These are phyloP conservation scores for Chimonanthus praecox DNA, from an alignment of 164 flowering plant genomes.

Conservation along the genomic window DNA sequence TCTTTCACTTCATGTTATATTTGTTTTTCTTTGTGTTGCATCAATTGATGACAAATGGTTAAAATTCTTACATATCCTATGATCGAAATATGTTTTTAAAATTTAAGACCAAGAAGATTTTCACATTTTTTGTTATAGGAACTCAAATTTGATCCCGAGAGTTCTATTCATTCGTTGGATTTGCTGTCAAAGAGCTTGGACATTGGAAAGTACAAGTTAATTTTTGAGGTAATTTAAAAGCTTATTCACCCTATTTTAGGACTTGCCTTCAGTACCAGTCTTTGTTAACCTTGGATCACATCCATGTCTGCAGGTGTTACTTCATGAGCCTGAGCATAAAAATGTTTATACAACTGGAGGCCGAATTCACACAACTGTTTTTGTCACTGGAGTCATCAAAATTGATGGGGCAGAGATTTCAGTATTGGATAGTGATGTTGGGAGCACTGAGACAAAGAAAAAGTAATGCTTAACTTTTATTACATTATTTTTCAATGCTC, in stretches of 20 bases:
- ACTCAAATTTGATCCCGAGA: conserved; percentile 55
- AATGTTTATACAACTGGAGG: conserved; percentile 69
- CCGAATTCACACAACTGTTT: conserved; percentile 42
- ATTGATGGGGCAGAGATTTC: conserved; percentile 63
- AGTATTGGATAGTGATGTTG: conserved; percentile 80
- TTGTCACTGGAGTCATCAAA: conserved; percentile 60
- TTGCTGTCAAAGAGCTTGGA: conserved; percentile 49
- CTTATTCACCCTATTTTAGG: background rate
- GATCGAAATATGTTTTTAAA: background rate
- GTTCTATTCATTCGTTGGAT: conserved; percentile 51
- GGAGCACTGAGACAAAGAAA: conserved; percentile 56
- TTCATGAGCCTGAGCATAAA: conserved; percentile 58
- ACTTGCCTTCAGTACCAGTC: conserved; percentile 1
- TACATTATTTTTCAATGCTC: background rate
- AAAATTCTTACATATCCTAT: background rate
- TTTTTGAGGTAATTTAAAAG: conserved; percentile 59
- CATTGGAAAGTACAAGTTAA: conserved; percentile 69
- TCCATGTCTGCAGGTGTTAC: conserved; percentile 40
- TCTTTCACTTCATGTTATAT: background rate
- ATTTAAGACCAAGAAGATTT: background rate
- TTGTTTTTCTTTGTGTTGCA: background rate
- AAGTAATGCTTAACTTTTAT: conserved; percentile 33
- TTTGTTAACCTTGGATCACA: conserved; percentile 5
- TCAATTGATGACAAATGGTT: background rate
- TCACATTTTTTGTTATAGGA: conserved; percentile 39